phyloP scores from a whole-genome alignment of 2,329 filamentous ascomycete genomes.

The Raffaelea ambrosiae region DNA sequence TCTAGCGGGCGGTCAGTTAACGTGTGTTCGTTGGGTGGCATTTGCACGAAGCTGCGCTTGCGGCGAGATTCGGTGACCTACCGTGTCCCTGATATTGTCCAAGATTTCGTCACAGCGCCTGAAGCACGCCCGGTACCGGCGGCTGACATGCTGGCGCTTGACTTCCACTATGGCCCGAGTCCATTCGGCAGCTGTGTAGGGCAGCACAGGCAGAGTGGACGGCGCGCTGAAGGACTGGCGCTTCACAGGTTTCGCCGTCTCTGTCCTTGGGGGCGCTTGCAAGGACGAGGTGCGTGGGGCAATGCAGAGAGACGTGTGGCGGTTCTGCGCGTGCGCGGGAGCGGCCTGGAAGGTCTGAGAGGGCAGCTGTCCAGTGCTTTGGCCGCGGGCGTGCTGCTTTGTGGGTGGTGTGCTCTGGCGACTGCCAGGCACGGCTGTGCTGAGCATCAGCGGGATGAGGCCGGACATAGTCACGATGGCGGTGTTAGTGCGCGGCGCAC shows the following conservation, averaged over 20 bases:
- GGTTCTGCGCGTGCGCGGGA: not conserved
- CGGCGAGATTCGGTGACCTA: too few relatives aligned
- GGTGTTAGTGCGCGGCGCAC: not conserved
- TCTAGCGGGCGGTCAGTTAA: conserved; percentile 2
- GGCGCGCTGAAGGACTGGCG: conserved; percentile 13
- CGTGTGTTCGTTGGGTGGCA: not conserved
- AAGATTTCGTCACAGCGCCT: conserved; percentile 45
- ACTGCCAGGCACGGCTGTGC: conserved; percentile 7
- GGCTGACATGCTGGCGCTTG: conserved; percentile 43
- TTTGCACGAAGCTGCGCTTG: not conserved
- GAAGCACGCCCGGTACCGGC: conserved; percentile 44
- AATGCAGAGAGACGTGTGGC: not conserved
- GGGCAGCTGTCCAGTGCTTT: conserved; percentile 5
- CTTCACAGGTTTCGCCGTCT: conserved; percentile 15
- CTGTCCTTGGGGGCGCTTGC: not conserved
- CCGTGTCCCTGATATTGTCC: conserved; percentile 34
- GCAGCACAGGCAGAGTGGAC: conserved; percentile 20
- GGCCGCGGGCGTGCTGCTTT: conserved; percentile 4
- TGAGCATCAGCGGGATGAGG: conserved; percentile 15
- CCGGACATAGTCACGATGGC: conserved; percentile 11
- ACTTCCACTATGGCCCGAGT: conserved; percentile 40
- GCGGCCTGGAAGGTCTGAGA: not conserved
- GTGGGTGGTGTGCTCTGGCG: conserved; percentile 9
- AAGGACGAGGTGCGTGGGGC: conserved; percentile 1
- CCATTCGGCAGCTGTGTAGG: conserved; percentile 42